These are phyloP conservation scores for Hysterangium stoloniferum DNA, from an alignment of 768 basidiomycete species.

Conservation along the genomic window DNA sequence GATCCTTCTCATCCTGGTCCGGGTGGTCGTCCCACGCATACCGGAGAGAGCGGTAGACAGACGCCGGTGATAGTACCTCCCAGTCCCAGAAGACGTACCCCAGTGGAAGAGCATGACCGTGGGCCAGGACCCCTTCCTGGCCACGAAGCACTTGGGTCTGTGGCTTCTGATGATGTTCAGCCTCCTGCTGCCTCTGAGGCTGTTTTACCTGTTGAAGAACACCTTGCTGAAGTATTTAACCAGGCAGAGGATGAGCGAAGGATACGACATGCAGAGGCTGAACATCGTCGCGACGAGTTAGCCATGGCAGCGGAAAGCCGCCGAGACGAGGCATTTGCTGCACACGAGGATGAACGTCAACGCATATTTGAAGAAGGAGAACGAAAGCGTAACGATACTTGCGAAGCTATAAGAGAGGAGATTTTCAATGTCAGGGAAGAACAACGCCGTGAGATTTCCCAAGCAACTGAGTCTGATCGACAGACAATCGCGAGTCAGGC, in stretches of 20 bases:
- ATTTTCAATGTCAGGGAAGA: constrained; percentile 20
- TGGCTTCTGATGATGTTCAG: too few species aligned
- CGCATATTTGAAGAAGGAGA: constrained; percentile 54
- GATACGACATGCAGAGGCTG: constrained; percentile 50
- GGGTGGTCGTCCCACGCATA: too few species aligned
- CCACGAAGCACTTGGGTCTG: too few species aligned
- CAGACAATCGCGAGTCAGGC: constrained; percentile 24
- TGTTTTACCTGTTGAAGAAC: constrained; percentile 4
- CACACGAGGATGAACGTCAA: constrained; percentile 58
- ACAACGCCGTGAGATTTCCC: not conserved
- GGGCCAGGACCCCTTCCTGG: too few species aligned
- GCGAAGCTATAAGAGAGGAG: constrained; percentile 40
- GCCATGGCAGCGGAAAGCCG: constrained; percentile 54
- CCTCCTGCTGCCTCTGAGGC: not conserved
- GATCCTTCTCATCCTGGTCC: too few species aligned
- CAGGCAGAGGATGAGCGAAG: constrained; percentile 40
- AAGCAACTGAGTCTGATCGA: constrained; percentile 25
- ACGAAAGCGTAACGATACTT: constrained; percentile 48
- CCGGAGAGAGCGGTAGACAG: too few species aligned
- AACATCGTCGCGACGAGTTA: constrained; percentile 41
- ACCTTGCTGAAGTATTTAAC: constrained; percentile 23
- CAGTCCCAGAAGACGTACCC: too few species aligned
- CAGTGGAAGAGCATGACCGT: too few species aligned
- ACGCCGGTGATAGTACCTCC: too few species aligned
- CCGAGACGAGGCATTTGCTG: constrained; percentile 57